Evolutionary conservation across 2,329 filamentous ascomycete species (phyloP).

Genomic region (Zalaria obscura): DNA sequence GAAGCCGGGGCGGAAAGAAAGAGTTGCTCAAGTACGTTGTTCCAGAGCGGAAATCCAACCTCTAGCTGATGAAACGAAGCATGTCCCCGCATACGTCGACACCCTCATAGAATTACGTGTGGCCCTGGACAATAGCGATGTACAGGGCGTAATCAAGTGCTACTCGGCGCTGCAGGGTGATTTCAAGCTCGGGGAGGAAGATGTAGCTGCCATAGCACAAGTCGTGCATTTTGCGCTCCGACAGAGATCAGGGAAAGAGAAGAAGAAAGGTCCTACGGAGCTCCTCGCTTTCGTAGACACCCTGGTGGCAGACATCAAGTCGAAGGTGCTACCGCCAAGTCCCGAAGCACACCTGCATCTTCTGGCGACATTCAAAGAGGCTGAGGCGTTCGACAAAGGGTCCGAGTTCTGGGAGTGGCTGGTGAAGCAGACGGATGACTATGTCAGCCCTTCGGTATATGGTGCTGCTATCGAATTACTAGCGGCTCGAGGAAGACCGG

Average conservation of each 20-base stretch:
- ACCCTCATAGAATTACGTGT: conserved; percentile 7
- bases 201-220: conserved; percentile 19
- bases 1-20: neutral
- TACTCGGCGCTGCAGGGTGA: conserved; percentile 6
- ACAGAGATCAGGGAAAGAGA: conserved; percentile 4
- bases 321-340: conserved; percentile 20
- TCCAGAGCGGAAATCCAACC: neutral
- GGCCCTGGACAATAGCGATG: conserved; percentile 9
- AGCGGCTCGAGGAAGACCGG: conserved; percentile 23
- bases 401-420: conserved; percentile 35
- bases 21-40: neutral
- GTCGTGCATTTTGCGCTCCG: conserved; percentile 22
- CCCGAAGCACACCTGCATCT: conserved; percentile 29
- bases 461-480: conserved; percentile 36
- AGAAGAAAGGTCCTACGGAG: conserved; percentile 3
- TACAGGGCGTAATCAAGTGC: conserved; percentile 8
- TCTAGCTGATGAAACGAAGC: neutral
- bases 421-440: conserved; percentile 23
- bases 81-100: neutral
- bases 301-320: conserved; percentile 25
- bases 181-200: conserved; percentile 7
- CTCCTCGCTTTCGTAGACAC: conserved; percentile 18
- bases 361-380: conserved; percentile 32
- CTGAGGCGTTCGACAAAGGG: conserved; percentile 23
- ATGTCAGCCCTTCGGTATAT: conserved; percentile 27